Evolutionary conservation across 495 filamentous ascomycete species (phyloP).

Genomic region (Amphirosellinia nigrospora): DNA sequence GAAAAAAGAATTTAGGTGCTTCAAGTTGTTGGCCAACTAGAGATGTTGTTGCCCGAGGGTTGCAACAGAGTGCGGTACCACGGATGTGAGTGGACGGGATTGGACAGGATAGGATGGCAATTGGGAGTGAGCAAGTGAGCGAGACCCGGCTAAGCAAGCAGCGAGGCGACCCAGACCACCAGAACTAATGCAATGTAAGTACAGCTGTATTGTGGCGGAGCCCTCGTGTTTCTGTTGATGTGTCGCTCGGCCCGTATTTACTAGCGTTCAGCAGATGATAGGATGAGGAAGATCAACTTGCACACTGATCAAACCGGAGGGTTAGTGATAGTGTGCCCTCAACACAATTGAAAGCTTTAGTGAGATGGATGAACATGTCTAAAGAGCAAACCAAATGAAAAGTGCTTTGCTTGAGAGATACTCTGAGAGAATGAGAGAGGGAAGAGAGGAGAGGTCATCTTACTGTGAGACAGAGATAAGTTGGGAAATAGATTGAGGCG

Average conservation of each 20-base stretch:
- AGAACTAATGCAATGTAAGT: conserved; percentile 15
- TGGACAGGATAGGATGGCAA: neutral
- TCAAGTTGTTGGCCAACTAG: neutral
- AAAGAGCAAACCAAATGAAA: neutral
- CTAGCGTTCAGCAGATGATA: conserved; percentile 1
- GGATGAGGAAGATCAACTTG: conserved; percentile 2
- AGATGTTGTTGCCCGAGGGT: neutral
- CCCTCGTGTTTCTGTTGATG: conserved; percentile 18
- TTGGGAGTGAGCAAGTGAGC: neutral
- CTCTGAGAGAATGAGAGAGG: neutral
- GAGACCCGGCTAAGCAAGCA: neutral
- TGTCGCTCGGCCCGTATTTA: conserved; percentile 12
- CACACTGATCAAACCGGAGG: neutral
- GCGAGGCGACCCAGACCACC: conserved; percentile 1
- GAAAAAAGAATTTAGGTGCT: neutral
- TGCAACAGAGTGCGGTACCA: neutral
- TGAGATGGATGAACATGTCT: neutral
- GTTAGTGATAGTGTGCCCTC: neutral
- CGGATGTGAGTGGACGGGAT: too few relatives aligned
- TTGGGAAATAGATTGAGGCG: conserved; percentile 1
- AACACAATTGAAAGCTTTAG: neutral
- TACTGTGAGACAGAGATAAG: neutral
- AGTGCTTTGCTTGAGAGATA: neutral
- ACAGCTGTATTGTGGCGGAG: conserved; percentile 22
- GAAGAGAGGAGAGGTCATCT: neutral